Evolutionary conservation across 768 basidiomycete genomes (phyloP).

Genomic region (Dacryopinax spathularia): DNA sequence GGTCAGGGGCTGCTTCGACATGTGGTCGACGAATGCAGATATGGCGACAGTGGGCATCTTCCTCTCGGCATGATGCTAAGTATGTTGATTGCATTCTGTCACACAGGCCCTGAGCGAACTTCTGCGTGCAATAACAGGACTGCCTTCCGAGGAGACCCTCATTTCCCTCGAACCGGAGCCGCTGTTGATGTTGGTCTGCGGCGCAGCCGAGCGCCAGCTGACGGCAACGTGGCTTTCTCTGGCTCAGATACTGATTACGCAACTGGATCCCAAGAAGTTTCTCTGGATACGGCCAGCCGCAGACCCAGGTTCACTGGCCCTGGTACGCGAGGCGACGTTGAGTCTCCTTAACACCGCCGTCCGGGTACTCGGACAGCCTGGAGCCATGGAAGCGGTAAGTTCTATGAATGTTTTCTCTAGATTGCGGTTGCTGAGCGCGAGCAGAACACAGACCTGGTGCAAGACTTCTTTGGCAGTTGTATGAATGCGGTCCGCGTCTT

Average conservation of each 20-base stretch:
- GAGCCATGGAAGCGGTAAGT: conserved; percentile 58
- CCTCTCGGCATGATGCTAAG: background rate
- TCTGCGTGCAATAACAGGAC: conserved; percentile 70
- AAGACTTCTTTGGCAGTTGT: conserved; percentile 64
- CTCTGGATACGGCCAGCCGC: conserved; percentile 32
- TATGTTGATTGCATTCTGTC: background rate
- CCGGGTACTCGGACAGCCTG: conserved; percentile 36
- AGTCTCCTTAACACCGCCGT: conserved; percentile 47
- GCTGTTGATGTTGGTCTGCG: conserved; percentile 61
- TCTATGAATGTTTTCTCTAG: background rate
- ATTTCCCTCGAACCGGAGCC: conserved; percentile 71
- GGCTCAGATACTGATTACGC: conserved; percentile 62
- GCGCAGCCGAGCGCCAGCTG: conserved; percentile 53
- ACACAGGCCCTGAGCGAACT: conserved; percentile 63
- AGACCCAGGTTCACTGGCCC: conserved; percentile 43
- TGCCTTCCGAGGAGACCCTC: conserved; percentile 62
- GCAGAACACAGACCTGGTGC: conserved; percentile 88
- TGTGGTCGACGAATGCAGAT: conserved; percentile 69
- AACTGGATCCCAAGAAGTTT: conserved; percentile 57
- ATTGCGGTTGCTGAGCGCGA: background rate
- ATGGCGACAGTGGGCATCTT: conserved; percentile 51
- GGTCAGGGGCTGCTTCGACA: conserved; percentile 45
- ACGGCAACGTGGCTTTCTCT: conserved; percentile 77
- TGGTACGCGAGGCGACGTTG: conserved; percentile 43
- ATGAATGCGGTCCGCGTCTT: conserved; percentile 48